Evolutionary conservation across 176 grass and related monocot species (phyloP), one percentile per base, ranked within the genome.

Genomic region (Typha latifolia): DNA sequence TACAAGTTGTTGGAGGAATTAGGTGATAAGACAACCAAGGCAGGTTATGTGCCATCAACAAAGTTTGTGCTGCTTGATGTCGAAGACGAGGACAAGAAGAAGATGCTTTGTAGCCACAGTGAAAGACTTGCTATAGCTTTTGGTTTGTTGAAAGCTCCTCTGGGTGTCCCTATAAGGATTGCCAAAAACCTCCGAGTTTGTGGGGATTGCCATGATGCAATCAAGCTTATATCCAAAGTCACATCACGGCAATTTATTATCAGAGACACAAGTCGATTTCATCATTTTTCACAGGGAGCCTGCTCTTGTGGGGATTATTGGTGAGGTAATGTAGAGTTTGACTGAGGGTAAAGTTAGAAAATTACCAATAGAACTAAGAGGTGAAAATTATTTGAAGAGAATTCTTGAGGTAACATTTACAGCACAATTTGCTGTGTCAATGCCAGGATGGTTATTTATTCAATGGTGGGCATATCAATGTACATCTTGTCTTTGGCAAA

Each of bases 111-210:
- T 66, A 62, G 66, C 63, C 72, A 75, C 20, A 72, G 69, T 16
- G 69, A 72, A 55, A 72, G 69, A 47, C 69, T 72, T 61, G 69
- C 69, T 47, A 72, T 47, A 61, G 69, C 55, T 48, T 72, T 72
- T 61, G 69, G 69, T 20, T 47, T 72, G n/a, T 5, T 72, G 19
- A 61, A 47, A 72, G 3, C 22, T 23, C 69, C 69, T 62, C 16
- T 12, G 0, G 21, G 47, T 48, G 10, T 47, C 12, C 55, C 69
- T 61, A 62, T 72, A 47, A 61, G 51, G 27, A 23, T 72, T 22
- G 29, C 18, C 16, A 72, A 72, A n/a, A 72, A 72, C 18, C 69
- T 72, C 47, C 69, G 69, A 47, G 55, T 72, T 23, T 72, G 69
- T 21, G 29, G 16, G 18, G 69, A 72, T 23, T 72, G 69, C 29